Conservation (phyloP, 345 rosid genomes). For the Pelargonium nanum region DNA sequence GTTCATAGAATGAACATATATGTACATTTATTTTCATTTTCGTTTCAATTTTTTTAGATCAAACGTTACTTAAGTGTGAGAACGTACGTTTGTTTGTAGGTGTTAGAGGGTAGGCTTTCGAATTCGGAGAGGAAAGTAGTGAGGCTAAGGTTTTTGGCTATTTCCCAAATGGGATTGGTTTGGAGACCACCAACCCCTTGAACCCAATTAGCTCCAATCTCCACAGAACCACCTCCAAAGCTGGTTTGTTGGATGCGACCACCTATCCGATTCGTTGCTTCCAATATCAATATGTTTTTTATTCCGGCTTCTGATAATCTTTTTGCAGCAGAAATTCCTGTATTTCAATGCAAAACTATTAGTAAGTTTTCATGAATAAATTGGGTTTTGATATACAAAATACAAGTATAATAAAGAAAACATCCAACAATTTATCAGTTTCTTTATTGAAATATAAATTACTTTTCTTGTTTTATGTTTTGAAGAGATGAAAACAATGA, state of each 20-base stretch:
- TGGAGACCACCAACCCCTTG: constrained; percentile 15
- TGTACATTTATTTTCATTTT: too few species aligned
- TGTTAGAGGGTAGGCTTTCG: constrained; percentile 16
- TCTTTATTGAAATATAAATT: too few species aligned
- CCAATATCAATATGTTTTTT: constrained; percentile 18
- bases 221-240: constrained; percentile 12
- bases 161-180: constrained; percentile 8
- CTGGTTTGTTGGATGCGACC: constrained; percentile 14
- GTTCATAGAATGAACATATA: too few species aligned
- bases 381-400: too few species aligned
- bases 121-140: constrained; percentile 9
- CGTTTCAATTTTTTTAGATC: too few species aligned
- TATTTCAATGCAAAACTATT: not conserved
- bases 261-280: constrained; percentile 20
- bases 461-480: too few species aligned
- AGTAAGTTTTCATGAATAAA: too few species aligned
- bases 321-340: constrained; percentile 26
- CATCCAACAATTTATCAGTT: too few species aligned
- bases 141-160: constrained; percentile 22
- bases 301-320: constrained; percentile 21
- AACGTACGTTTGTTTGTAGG: constrained; percentile 20
- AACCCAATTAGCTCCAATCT: constrained; percentile 22
- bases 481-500: too few species aligned
- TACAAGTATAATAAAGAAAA: too few species aligned
- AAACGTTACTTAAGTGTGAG: too few species aligned